Conservation (phyloP, 164 flowering plant genomes). For the Stephania japonica region DNA sequence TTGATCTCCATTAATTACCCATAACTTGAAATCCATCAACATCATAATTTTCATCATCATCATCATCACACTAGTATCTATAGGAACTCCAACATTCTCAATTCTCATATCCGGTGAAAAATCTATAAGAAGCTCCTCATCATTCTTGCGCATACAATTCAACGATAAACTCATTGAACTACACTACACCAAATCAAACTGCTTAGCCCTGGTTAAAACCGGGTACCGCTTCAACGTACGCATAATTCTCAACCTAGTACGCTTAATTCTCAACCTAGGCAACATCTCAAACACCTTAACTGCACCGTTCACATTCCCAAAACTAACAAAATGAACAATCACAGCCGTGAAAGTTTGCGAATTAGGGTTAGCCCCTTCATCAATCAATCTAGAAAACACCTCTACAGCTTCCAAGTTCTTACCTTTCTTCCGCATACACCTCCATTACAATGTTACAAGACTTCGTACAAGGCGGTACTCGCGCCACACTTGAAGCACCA, state of each 20-base stretch:
- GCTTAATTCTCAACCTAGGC: constrained; percentile 73
- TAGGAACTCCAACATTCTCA: constrained; percentile 26
- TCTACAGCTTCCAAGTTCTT: constrained; percentile 50
- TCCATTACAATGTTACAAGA: constrained; percentile 68
- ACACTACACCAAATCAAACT: constrained; percentile 47
- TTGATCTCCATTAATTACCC: constrained; percentile 16
- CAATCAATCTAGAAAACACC: constrained; percentile 42
- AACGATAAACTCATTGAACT: constrained; percentile 42
- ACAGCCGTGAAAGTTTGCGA: constrained; percentile 67
- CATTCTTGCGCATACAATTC: constrained; percentile 36
- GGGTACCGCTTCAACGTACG: constrained; percentile 57
- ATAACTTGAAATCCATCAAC: constrained; percentile 5
- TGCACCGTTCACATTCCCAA: constrained; percentile 50
- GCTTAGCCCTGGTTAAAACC: constrained; percentile 29
- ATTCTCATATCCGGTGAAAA: constrained; percentile 70
- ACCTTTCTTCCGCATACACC: constrained; percentile 41
- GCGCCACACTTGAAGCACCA: constrained; percentile 47
- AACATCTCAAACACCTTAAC: constrained; percentile 54
- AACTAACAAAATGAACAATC: constrained; percentile 56
- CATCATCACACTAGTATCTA: constrained; percentile 26
- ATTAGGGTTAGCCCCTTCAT: constrained; percentile 74
- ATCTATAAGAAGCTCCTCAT: constrained; percentile 41
- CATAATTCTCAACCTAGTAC: no score
- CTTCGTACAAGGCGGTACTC: constrained; percentile 52
- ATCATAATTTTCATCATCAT: constrained; percentile 31